A percentile compares a stretch with the other conserved stretches of the same genome.
These are phyloP conservation scores for Aspergillus baeticus DNA, from an alignment of 495 filamentous ascomycete species.

Conservation along the genomic window DNA sequence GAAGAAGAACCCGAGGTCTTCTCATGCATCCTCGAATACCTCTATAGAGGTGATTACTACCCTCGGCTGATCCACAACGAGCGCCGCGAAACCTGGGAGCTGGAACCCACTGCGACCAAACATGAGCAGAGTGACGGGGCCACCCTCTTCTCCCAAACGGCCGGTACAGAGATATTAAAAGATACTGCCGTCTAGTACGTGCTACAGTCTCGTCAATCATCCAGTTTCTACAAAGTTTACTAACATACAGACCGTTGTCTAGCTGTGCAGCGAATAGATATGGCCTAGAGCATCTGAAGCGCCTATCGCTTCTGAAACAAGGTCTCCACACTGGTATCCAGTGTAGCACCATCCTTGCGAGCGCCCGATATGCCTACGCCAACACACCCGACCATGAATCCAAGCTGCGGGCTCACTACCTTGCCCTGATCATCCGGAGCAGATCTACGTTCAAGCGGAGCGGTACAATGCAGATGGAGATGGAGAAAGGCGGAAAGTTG, in stretches of 20 bases:
- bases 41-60: constrained; percentile 94
- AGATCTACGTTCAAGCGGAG: constrained; percentile 85
- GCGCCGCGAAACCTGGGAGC: constrained; percentile 64
- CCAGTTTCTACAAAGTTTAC: too few species aligned
- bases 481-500: constrained; percentile 80
- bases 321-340: constrained; percentile 79
- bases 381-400: constrained; percentile 88
- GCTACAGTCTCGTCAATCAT: too few species aligned
- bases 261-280: constrained; percentile 80
- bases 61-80: constrained; percentile 72
- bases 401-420: constrained; percentile 84
- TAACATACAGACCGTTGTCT: constrained; percentile 1
- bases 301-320: constrained; percentile 80
- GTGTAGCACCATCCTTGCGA: constrained; percentile 77
- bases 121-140: constrained; percentile 48
- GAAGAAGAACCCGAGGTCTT: constrained; percentile 88
- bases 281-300: constrained; percentile 76
- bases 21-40: constrained; percentile 85
- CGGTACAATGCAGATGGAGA: constrained; percentile 95
- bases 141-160: constrained; percentile 66
- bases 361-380: constrained; percentile 82
- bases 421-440: constrained; percentile 85
- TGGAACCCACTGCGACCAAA: constrained; percentile 53
- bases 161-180: constrained; percentile 69
- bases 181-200: constrained; percentile 82